phyloP scores from a whole-genome alignment of 495 filamentous ascomycete genomes.

The Tuber borchii region DNA sequence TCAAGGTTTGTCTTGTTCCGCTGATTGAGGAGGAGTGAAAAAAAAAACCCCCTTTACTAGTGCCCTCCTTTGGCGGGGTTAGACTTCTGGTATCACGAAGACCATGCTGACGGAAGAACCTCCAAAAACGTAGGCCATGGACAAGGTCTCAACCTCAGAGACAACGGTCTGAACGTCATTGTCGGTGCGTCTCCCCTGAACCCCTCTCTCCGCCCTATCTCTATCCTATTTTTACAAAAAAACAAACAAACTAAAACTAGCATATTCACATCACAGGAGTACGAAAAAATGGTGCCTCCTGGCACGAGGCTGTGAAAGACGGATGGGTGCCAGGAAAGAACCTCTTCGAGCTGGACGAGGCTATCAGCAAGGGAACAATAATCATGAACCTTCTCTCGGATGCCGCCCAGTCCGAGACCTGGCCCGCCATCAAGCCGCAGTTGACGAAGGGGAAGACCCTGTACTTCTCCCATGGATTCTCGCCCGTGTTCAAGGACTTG shows the following conservation, averaged over 20 bases:
- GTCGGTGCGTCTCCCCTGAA: conserved; percentile 51
- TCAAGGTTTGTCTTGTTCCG: conserved; percentile 49
- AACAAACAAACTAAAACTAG: background rate
- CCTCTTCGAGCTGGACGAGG: conserved; percentile 94
- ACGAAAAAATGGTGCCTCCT: conserved; percentile 93
- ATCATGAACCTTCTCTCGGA: conserved; percentile 98
- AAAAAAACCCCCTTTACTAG: too few relatives aligned
- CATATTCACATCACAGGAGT: conserved; percentile 48
- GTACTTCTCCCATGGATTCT: conserved; percentile 99
- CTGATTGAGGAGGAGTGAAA: background rate
- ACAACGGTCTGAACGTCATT: conserved; percentile 98
- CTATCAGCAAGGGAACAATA: conserved; percentile 86
- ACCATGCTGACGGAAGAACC: background rate
- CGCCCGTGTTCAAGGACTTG: conserved; percentile 97
- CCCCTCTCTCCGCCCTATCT: background rate
- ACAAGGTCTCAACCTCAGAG: conserved; percentile 96
- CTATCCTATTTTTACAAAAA: background rate
- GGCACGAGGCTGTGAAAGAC: conserved; percentile 94
- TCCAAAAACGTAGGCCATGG: conserved; percentile 62
- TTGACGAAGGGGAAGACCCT: conserved; percentile 99
- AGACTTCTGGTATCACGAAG: background rate
- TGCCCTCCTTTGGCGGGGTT: background rate
- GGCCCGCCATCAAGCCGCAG: conserved; percentile 95
- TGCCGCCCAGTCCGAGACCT: conserved; percentile 95
- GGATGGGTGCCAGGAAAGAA: conserved; percentile 98